Evolutionary conservation across 108 stramenopile genomes (phyloP).

Genomic region (Chaetoceros muelleri): DNA sequence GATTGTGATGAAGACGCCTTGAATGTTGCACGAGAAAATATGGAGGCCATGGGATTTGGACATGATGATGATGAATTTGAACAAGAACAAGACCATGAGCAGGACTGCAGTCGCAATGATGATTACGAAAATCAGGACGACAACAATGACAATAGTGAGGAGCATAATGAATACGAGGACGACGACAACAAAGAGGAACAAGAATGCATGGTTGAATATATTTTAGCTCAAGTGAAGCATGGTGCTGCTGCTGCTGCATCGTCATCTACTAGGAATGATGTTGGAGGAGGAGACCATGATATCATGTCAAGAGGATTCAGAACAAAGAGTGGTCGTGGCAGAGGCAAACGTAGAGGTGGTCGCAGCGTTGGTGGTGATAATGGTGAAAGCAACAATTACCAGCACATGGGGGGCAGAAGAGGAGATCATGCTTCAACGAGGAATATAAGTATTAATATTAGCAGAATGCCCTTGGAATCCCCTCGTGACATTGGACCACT

Average conservation of each 20-base stretch:
- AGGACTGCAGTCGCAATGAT: too few species aligned
- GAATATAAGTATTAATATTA: constrained; percentile 7
- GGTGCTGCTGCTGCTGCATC: too few species aligned
- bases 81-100: too few species aligned
- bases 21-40: constrained; percentile 49
- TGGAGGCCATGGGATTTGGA: constrained; percentile 20
- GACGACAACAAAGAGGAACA: constrained; percentile 2
- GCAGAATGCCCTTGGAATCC: constrained; percentile 9
- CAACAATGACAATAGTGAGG: background rate
- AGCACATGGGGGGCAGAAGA: background rate
- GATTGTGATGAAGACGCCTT: constrained; percentile 84
- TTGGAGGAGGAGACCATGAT: too few species aligned
- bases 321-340: constrained; percentile 4
- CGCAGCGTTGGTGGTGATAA: background rate
- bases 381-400: constrained; percentile 1
- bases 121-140: constrained; percentile 30
- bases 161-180: background rate
- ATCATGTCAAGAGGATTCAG: too few species aligned
- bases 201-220: background rate
- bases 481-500: background rate
- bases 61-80: constrained; percentile 13
- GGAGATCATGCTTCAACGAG: constrained; percentile 1
- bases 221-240: background rate
- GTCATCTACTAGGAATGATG: background rate
- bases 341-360: constrained; percentile 14